A percentile compares a stretch with the other conserved stretches of the same genome.
Conservation (phyloP, 306 rosid species). For the Dalbergia oliveri region DNA sequence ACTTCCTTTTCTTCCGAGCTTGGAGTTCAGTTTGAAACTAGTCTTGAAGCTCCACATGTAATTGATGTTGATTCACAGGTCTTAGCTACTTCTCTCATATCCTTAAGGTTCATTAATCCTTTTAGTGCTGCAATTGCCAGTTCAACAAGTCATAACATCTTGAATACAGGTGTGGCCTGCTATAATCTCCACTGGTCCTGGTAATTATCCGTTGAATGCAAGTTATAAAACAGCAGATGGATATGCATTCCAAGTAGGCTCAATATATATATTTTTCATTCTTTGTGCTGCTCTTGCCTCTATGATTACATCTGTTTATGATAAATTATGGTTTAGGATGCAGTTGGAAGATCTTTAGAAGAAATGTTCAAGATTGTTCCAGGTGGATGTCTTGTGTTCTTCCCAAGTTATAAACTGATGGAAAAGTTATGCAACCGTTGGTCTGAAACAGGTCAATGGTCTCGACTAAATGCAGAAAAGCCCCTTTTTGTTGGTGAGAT, state of each 20-base stretch:
- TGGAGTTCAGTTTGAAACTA: constrained; percentile 85
- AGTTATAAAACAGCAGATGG: constrained; percentile 93
- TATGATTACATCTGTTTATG: constrained; percentile 41
- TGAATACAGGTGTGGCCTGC: constrained; percentile 89
- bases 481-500: constrained; percentile 81
- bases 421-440: constrained; percentile 86
- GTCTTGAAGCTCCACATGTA: constrained; percentile 96
- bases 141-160: constrained; percentile 46
- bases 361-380: constrained; percentile 84
- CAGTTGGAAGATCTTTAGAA: constrained; percentile 88
- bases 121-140: constrained; percentile 43
- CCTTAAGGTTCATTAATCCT: constrained; percentile 36
- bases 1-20: constrained; percentile 93
- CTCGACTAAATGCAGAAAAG: constrained; percentile 69
- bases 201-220: constrained; percentile 85
- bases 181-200: constrained; percentile 81
- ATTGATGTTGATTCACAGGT: constrained; percentile 91
- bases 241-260: constrained; percentile 83
- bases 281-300: constrained; percentile 15
- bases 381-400: constrained; percentile 94
- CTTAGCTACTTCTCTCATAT: constrained; percentile 30
- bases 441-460: constrained; percentile 97
- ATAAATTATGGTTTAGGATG: constrained; percentile 68
- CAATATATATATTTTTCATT: constrained; percentile 5
- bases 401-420: constrained; percentile 96